Evolutionary conservation across 768 basidiomycete species (phyloP), one percentile per base, ranked within the genome.

Genomic region (Paxillus involutus): DNA sequence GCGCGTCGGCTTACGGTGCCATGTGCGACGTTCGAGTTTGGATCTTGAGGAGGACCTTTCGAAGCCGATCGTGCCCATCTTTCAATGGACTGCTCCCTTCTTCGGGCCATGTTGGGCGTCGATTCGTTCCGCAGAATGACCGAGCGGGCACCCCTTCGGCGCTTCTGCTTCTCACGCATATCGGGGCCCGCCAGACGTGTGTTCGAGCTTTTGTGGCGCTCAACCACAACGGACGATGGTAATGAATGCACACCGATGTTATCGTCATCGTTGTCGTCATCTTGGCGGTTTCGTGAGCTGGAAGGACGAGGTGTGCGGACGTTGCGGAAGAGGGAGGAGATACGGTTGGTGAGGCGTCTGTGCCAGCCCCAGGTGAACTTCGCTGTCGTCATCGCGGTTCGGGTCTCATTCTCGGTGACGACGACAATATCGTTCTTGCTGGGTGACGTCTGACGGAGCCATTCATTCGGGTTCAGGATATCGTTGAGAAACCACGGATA

Each of bases 371-470:
- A 86, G 48, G 77, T 78, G 65, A 88, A 89, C 55, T 74, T 81
- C 5, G 87, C 80, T 0, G 73, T 65, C 9, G 84, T 83, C 79
- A 91, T 83, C 19, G 88, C 94, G 30, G 82, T 83, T 16, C 80
- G 79, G 3, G 91, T 84, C 58, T 97, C 95, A 43, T 81, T 81
- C n/a, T 82, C 80, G 0, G 90, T 86, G 21, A 96, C 85, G 43
- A 77, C 73, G 46, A 85, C 77, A 36, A 76, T 74, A 32, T 75
- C 72, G 43, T 73, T 74, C 52, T 72, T 75, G 52, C 75, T 75
- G 3, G 80, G 82, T 37, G 79, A 77, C 6, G 85, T 87, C 42
- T 79, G 77, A 16, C 73, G 70, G 6, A 94, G 79, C 95, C 95
- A 97, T 29, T 77, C 72, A 1, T 80, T 71, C 0, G 85, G 82